phyloP scores from a whole-genome alignment of 2,329 filamentous ascomycete genomes.

The Leptodontidium sp. region DNA sequence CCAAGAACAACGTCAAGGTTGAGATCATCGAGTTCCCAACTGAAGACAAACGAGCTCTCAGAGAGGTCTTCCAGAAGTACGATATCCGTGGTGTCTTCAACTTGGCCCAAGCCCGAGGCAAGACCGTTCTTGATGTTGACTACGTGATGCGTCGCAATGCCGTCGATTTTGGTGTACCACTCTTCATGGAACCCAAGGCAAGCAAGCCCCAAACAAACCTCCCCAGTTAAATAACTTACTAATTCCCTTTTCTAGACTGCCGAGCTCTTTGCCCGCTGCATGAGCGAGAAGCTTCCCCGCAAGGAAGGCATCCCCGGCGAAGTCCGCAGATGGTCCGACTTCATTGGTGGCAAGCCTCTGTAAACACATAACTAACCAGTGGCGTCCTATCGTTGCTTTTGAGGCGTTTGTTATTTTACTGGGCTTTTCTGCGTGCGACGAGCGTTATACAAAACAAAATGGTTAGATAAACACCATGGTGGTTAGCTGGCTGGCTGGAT shows the following conservation, averaged over 20 bases:
- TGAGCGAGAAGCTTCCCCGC: slow-evolving; percentile 94
- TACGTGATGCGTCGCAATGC: slow-evolving; percentile 99
- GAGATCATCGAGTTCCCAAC: slow-evolving; percentile 97
- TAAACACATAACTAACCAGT: slow-evolving; percentile 50
- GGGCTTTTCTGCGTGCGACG: not conserved
- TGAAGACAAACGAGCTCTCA: slow-evolving; percentile 91
- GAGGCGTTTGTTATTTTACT: slow-evolving; percentile 1
- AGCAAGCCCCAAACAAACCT: slow-evolving; percentile 45
- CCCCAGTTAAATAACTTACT: slow-evolving; percentile 15
- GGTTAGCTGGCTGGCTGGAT: not conserved
- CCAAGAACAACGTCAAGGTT: slow-evolving; percentile 73
- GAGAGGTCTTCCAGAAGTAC: slow-evolving; percentile 96
- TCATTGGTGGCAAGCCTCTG: slow-evolving; percentile 86
- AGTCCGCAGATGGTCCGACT: slow-evolving; percentile 94
- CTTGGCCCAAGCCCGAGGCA: slow-evolving; percentile 82
- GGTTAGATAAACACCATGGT: slow-evolving; percentile 11
- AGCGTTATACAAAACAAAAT: slow-evolving; percentile 1
- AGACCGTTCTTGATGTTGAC: slow-evolving; percentile 88
- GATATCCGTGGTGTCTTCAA: slow-evolving; percentile 97
- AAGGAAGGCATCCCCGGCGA: slow-evolving; percentile 88
- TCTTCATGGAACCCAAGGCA: slow-evolving; percentile 99
- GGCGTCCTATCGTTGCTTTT: slow-evolving; percentile 6
- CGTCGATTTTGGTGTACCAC: slow-evolving; percentile 95
- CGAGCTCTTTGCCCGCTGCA: slow-evolving; percentile 93
- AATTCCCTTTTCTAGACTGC: slow-evolving; percentile 72